Conservation (phyloP, 768 basidiomycete species). For the Leucogyrophana mollusca region DNA sequence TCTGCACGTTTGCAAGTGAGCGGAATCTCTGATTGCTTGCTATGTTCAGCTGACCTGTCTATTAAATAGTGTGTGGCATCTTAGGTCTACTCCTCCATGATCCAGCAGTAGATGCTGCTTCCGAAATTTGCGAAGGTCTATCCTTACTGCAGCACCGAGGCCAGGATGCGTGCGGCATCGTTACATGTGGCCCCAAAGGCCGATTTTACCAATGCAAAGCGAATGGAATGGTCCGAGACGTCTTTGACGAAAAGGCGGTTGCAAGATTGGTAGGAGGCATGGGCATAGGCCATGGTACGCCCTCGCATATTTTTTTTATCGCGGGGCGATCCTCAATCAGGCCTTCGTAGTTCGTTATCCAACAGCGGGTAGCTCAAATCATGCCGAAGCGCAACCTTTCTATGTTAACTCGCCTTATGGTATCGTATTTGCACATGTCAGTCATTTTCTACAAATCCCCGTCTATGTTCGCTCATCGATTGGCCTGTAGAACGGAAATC, state of each 20-base stretch:
- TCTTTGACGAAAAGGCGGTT: constrained; percentile 82
- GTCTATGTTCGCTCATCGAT: neutral
- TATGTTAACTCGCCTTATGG: constrained; percentile 99
- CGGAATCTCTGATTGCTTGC: constrained; percentile 4
- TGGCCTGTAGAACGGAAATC: constrained; percentile 83
- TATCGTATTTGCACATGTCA: constrained; percentile 94
- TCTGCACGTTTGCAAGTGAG: constrained; percentile 25
- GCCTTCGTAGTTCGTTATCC: constrained; percentile 82
- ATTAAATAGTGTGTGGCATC: constrained; percentile 80
- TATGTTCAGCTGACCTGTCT: constrained; percentile 8
- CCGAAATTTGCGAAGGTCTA: constrained; percentile 94
- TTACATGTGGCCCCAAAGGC: constrained; percentile 94
- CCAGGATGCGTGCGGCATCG: constrained; percentile 96
- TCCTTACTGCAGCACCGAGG: constrained; percentile 95
- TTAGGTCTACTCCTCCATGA: constrained; percentile 86
- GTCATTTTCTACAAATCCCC: constrained; percentile 23
- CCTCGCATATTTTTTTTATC: neutral
- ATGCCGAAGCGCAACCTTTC: constrained; percentile 98
- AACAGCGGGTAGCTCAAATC: constrained; percentile 95
- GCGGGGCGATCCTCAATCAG: constrained; percentile 9
- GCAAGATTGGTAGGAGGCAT: constrained; percentile 84
- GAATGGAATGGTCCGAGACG: constrained; percentile 98
- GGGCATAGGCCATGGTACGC: constrained; percentile 95
- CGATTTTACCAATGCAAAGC: constrained; percentile 98
- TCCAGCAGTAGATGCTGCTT: constrained; percentile 66